Conservation (phyloP, 306 rosid species). For the Lithocarpus polystachyus region DNA sequence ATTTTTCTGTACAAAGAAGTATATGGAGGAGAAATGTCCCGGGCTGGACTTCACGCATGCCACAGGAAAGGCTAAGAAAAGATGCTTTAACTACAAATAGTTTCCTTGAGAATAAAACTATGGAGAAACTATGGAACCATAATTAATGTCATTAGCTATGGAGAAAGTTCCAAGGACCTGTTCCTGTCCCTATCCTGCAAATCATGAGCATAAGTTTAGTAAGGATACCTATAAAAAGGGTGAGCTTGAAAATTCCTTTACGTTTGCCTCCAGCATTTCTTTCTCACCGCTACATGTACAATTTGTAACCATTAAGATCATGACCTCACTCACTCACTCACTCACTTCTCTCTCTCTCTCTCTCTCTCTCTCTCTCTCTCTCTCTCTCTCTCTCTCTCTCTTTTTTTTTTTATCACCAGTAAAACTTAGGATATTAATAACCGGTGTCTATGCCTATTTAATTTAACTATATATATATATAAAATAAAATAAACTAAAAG, state of each 20-base stretch:
- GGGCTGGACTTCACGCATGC: neutral
- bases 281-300: too few species aligned
- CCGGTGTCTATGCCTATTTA: too few species aligned
- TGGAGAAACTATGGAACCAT: neutral
- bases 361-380: too few species aligned
- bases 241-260: neutral
- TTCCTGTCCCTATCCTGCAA: conserved; percentile 89
- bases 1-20: neutral
- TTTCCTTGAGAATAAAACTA: neutral
- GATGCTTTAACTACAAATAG: neutral
- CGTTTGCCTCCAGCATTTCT: too few species aligned
- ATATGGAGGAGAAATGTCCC: neutral
- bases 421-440: too few species aligned
- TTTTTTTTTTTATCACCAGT: too few species aligned
- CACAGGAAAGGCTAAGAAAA: neutral
- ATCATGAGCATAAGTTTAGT: neutral
- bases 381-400: too few species aligned
- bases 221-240: neutral
- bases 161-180: conserved; percentile 93
- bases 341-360: too few species aligned
- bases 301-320: too few species aligned
- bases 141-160: conserved; percentile 18
- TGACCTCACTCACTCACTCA: too few species aligned
- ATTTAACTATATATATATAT: too few species aligned
- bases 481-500: too few species aligned